Evolutionary conservation across 2,329 filamentous ascomycete species (phyloP).

Genomic region (Simplicillium aogashimaense): DNA sequence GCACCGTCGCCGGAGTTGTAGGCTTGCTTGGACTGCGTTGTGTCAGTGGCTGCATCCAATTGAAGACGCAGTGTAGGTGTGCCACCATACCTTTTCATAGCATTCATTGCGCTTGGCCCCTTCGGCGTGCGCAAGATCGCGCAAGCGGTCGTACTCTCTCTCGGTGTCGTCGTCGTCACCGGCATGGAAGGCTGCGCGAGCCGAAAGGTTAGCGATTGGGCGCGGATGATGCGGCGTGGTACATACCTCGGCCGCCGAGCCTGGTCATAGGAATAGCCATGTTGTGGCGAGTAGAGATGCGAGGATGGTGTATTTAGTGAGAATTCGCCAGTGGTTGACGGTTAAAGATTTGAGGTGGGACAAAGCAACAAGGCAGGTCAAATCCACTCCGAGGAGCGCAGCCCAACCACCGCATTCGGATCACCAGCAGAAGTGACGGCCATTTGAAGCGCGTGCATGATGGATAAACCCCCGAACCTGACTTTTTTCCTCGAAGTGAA

Average conservation of each 20-base stretch:
- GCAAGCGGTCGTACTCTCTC: slow-evolving; percentile 84
- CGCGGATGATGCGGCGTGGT: background rate
- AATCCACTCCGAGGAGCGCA: too few species aligned
- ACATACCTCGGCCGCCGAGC: slow-evolving; percentile 34
- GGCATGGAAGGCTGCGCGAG: slow-evolving; percentile 63
- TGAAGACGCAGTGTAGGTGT: too few species aligned
- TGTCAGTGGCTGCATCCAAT: background rate
- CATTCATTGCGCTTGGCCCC: slow-evolving; percentile 68
- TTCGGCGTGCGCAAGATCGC: slow-evolving; percentile 73
- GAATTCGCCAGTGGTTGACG: too few species aligned
- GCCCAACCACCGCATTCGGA: too few species aligned
- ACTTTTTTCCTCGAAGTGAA: too few species aligned
- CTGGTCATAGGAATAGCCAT: slow-evolving; percentile 33
- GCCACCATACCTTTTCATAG: slow-evolving; percentile 54
- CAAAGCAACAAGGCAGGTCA: too few species aligned
- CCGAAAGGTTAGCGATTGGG: background rate
- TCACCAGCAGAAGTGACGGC: too few species aligned
- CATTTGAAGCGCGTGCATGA: too few species aligned
- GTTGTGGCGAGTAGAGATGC: background rate
- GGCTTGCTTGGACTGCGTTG: slow-evolving; percentile 57
- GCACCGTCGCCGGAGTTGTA: slow-evolving; percentile 78
- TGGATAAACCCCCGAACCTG: too few species aligned
- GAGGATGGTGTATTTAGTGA: too few species aligned
- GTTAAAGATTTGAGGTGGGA: too few species aligned
- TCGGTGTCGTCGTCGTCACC: slow-evolving; percentile 58